Percentiles rank a stretch among this genome's conserved stretches.
These are phyloP conservation scores for Stromatinia cepivora DNA, from an alignment of 2,329 filamentous ascomycete species.

Conservation along the genomic window DNA sequence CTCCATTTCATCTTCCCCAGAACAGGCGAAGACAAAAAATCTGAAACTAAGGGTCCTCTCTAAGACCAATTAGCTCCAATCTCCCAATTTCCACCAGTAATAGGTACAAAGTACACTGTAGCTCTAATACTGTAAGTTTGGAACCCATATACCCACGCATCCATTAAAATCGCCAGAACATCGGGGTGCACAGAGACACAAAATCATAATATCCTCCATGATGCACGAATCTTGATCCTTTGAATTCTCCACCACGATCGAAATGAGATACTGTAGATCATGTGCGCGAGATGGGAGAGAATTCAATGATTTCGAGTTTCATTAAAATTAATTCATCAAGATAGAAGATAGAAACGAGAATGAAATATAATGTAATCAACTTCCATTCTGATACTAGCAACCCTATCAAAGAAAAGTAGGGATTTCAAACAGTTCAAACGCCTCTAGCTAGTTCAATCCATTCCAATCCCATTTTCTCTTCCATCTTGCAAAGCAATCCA, in stretches of 20 bases:
- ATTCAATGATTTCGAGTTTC: not conserved
- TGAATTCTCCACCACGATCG: not conserved
- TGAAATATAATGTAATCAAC: not conserved
- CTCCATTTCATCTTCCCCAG: not conserved
- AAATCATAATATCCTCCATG: not conserved
- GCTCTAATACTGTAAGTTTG: too few relatives aligned
- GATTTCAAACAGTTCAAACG: constrained; percentile 7
- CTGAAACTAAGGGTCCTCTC: not conserved
- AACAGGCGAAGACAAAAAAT: not conserved
- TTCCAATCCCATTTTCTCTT: constrained; percentile 14
- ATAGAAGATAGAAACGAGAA: not conserved
- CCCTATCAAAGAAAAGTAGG: constrained; percentile 5
- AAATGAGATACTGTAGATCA: not conserved
- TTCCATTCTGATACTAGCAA: not conserved
- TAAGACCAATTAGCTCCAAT: too few relatives aligned
- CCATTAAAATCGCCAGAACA: too few relatives aligned
- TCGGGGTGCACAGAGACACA: too few relatives aligned
- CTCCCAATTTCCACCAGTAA: too few relatives aligned
- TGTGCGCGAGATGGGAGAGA: not conserved
- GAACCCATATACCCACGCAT: too few relatives aligned
- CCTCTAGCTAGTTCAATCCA: constrained; percentile 10
- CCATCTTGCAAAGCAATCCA: constrained; percentile 13
- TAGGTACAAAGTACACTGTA: too few relatives aligned
- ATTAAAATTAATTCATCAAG: not conserved
- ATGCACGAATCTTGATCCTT: not conserved